Evolutionary conservation across 2,329 filamentous ascomycete genomes (phyloP).

Genomic region (Fusarium nodosum): DNA sequence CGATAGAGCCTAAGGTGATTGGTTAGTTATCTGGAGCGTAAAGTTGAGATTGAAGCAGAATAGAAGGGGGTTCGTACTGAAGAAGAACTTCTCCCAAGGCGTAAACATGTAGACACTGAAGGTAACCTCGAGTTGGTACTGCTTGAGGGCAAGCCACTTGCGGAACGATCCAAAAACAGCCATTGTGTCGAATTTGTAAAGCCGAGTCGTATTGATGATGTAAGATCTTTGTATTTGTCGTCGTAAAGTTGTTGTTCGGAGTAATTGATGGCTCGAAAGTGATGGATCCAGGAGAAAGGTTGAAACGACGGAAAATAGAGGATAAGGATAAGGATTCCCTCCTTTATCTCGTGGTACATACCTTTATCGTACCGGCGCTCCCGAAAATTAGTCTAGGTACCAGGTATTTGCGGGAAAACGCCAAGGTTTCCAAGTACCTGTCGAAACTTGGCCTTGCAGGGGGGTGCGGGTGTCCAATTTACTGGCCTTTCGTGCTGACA

Average conservation of each 20-base stretch:
- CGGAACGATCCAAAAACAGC: constrained; percentile 68
- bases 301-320: constrained; percentile 26
- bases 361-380: constrained; percentile 40
- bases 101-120: constrained; percentile 98
- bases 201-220: neutral
- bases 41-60: neutral
- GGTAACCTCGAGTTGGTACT: constrained; percentile 98
- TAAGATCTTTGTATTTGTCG: constrained; percentile 3
- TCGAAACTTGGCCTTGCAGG: constrained; percentile 11
- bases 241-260: constrained; percentile 5
- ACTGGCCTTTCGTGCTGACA: constrained; percentile 11
- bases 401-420: constrained; percentile 2
- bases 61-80: constrained; percentile 75
- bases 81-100: constrained; percentile 94
- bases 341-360: constrained; percentile 32
- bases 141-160: constrained; percentile 92
- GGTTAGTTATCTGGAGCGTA: constrained; percentile 11
- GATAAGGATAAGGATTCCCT: constrained; percentile 33
- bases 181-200: constrained; percentile 38
- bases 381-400: constrained; percentile 40
- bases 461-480: constrained; percentile 24
- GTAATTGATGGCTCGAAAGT: neutral
- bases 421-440: constrained; percentile 7
- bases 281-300: constrained; percentile 36
- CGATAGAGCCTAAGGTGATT: constrained; percentile 80